Evolutionary conservation across 129 eudicot genomes (phyloP), one percentile per base, ranked within the genome.

Genomic region (Artemisia tridentata): DNA sequence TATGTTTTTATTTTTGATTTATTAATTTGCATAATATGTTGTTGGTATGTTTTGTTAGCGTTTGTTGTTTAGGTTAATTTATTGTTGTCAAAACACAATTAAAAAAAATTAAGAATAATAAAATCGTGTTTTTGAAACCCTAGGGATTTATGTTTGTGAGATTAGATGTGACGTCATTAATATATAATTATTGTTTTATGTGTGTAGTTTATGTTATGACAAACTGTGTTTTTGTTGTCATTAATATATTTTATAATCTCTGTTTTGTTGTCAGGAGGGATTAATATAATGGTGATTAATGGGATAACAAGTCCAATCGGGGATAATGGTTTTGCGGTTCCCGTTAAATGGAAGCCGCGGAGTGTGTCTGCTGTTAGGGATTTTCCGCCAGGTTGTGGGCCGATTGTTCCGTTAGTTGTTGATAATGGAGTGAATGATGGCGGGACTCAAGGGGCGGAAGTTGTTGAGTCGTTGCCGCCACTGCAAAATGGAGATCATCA

Each of bases 361-460:
- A 83, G 62, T 20, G 86, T 83, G n/a, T 90, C 95, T 15, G 91
- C 89, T 7, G 29, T 81, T 65, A 81, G 95, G 67, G 88, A 79
- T 79, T 90, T 87, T 59, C 95, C 95, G 0, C 81, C 81, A 2
- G 84, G 82, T 34, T 87, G 95, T 83, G 95, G 91, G 13, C 83
- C 69, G 4, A 62, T 79, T 77, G 78, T 68, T n/a, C 54, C 25
- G 23, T 72, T 52, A 0, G 52, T 62, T 27, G 52, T 62, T 27
- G 56, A 71, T 77, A 41, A 68, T 78, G 71, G 38, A 45, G 64
- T 4, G 43, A 74, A 5, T 50, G 74, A 55, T 29, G 62, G 62
- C 49, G 62, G 11, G 45, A 38, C 11, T 7, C 45, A 38, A 12
- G 7, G 47, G 31, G 71, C 48, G 21, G 7, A 18, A 67, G 63